Conservation (phyloP, 768 basidiomycete genomes). For the Mycena polygramma region DNA sequence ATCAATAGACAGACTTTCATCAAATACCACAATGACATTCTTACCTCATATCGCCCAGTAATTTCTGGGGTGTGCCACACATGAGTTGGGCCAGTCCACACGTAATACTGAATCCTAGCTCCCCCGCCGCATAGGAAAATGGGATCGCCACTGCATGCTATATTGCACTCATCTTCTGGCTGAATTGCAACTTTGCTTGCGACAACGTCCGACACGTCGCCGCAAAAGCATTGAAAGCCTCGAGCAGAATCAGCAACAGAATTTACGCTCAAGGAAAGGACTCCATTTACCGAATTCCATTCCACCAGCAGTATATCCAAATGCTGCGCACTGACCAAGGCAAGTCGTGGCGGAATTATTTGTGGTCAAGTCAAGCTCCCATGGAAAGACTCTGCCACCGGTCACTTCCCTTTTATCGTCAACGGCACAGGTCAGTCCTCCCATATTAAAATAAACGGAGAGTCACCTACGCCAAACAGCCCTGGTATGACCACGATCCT, state of each 20-base stretch:
- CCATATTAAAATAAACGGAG: slow-evolving; percentile 6
- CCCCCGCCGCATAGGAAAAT: slow-evolving; percentile 76
- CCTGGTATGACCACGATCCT: slow-evolving; percentile 73
- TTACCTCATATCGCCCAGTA: slow-evolving; percentile 79
- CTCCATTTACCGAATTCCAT: slow-evolving; percentile 55
- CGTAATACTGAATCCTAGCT: slow-evolving; percentile 65
- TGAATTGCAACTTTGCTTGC: slow-evolving; percentile 36
- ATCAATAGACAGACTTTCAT: neutral
- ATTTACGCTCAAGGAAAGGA: slow-evolving; percentile 1
- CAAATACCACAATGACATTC: slow-evolving; percentile 36
- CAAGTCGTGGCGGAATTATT: slow-evolving; percentile 79
- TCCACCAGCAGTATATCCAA: slow-evolving; percentile 80
- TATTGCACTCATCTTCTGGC: slow-evolving; percentile 54
- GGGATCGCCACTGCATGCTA: slow-evolving; percentile 79
- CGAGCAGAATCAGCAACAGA: neutral
- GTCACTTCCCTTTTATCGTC: slow-evolving; percentile 63
- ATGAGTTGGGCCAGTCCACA: slow-evolving; percentile 65
- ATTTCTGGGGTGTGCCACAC: slow-evolving; percentile 76
- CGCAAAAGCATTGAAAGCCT: slow-evolving; percentile 79
- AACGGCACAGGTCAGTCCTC: neutral
- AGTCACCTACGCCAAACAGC: slow-evolving; percentile 70
- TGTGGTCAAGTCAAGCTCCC: slow-evolving; percentile 67
- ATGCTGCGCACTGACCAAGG: slow-evolving; percentile 75
- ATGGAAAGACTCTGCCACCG: slow-evolving; percentile 64
- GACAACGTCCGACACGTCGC: slow-evolving; percentile 71